Base-by-base conservation (phyloP, 2,329 filamentous ascomycete species). In the Aspergillus sp. region DNA sequence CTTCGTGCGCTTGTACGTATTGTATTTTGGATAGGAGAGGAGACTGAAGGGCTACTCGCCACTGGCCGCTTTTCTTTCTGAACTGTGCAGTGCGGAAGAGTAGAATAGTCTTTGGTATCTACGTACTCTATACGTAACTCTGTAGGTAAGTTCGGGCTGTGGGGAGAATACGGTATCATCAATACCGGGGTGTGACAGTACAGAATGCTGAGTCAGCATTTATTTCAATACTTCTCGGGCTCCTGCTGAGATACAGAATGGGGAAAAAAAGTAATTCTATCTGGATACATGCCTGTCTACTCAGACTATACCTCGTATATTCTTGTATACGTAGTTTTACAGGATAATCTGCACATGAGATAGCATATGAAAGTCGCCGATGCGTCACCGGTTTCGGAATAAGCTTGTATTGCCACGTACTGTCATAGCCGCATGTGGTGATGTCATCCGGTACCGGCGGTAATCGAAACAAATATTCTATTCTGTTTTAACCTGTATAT, bases 181-280 rank as follows among this genome's bases (percentile, higher is more conserved):
- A 48, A 48, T 49, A 49, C 46, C 46, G 46, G 46, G 46, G 46
- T 40, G 44, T 42, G 34, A 49, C 46, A 37, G 24, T 14, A 36
- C 29, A 22, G 19, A 43, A 39, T 20, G 37, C 37, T 49, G 44
- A 44, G 39, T 44, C 25, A 43, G 35, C 12, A 17, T 24, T 11
- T 4, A 11, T 8, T 15, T 19, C 15, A 6, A 4, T 10, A 8
- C 14, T 2, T 22, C 6, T 5, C 19, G 6, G 2, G 16, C 30
- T 25, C 28, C n/a, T n/a, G n/a, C n/a, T n/a, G n/a, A n/a, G n/a
- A n/a, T n/a, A n/a, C n/a, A n/a, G n/a, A n/a, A 24, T 24, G 22
- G 22, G 22, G 2, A 8, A n/a, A n/a, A 3, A 24, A 24, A 3
- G 22, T 8, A 3, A 3, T 2, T 24, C 8, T 8, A 24, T 24